Evolutionary conservation across 1,284 basidiomycete genomes (phyloP), one percentile per base, ranked within the genome.

Genomic region (Lentinus polychrous): DNA sequence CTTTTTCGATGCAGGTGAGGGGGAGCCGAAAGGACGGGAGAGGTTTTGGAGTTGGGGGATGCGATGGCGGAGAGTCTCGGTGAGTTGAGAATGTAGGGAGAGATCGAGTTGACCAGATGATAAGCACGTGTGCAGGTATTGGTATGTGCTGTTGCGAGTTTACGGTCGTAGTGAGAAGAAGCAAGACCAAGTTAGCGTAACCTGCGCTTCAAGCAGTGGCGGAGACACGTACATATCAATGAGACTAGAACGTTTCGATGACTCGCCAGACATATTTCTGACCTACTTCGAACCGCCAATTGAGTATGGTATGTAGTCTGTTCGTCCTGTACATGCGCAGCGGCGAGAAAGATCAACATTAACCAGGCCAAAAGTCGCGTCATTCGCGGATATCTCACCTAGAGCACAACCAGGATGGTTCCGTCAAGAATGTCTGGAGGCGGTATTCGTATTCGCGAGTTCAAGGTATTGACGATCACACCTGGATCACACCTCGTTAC

Each of bases 1-100:
- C 64, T 77, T 80, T 59, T 74, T 75, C 27, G 88, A 90, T 61
- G 74, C 74, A 58, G 73, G 70, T 5, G 78, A 81, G 2, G 87
- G 86, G 49, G 67, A 75, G 35, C 83, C 83, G 59, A 86, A 90
- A 1, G 84, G 80, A 3, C 73, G 66, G 15, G 70, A 62, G 40
- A 86, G 65, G 52, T 78, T 71, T 37, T 70, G 70, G 45, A 90
- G 74, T 54, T 78, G 75, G 0, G 68, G 54, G 43, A 77, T 66
- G 53, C 86, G 83, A 31, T 77, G 71, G 14, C 68, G 64, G 47
- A 91, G 68, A 57, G 77, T 75, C 51, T 78, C 73, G 48, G 70
- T 66, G 57, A 84, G 61, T 54, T 86, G 79, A 31, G 79, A 74
- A 31, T 71, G 61, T 10, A 27, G 10, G 7, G 75, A 72, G 27